Percentiles rank a stretch among this genome's conserved stretches.
phyloP scores from a whole-genome alignment of 108 stramenopile genomes.

The Pelagomonas calceolata region DNA sequence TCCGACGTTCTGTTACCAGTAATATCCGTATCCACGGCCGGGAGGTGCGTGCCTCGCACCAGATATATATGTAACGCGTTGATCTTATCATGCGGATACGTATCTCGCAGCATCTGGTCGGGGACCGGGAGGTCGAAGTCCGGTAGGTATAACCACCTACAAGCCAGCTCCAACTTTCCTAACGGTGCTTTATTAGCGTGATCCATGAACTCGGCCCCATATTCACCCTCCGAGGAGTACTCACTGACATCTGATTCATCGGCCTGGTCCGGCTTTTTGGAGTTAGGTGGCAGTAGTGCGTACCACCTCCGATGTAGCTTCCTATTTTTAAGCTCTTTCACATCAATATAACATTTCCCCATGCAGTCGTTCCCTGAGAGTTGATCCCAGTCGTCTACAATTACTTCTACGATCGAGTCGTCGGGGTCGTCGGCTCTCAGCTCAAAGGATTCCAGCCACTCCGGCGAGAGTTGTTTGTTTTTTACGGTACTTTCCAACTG shows the following conservation, averaged over 20 bases:
- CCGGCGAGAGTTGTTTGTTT: slow-evolving; percentile 4
- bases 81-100: background rate
- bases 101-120: background rate
- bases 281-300: too few relatives aligned
- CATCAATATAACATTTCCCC: background rate
- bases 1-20: background rate
- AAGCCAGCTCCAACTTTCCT: background rate
- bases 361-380: slow-evolving; percentile 10
- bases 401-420: background rate
- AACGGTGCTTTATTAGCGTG: too few relatives aligned
- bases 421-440: background rate
- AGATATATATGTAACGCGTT: slow-evolving; percentile 6
- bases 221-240: too few relatives aligned
- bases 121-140: background rate
- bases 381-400: slow-evolving; percentile 7
- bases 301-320: slow-evolving; percentile 1
- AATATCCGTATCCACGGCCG: slow-evolving; percentile 11
- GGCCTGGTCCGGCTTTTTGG: too few relatives aligned
- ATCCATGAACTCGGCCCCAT: too few relatives aligned
- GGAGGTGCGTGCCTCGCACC: background rate
- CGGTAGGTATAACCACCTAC: background rate
- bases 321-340: background rate
- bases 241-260: too few relatives aligned
- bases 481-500: background rate
- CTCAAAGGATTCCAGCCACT: background rate